Conservation (phyloP, 2,329 filamentous ascomycete species). For the Nothophoma quercina region DNA sequence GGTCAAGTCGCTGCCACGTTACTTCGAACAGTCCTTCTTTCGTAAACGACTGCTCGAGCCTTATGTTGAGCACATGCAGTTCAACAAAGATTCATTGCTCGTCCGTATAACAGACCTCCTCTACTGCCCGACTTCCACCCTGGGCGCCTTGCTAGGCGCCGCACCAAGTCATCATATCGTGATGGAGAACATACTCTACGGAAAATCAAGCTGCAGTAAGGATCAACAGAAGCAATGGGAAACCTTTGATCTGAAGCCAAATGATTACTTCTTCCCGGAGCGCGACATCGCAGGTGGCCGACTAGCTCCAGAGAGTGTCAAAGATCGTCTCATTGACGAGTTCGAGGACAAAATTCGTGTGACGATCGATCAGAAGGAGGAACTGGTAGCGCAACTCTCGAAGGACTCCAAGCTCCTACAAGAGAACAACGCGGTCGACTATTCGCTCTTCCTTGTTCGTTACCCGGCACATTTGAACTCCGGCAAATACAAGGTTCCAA, state of each 20-base stretch:
- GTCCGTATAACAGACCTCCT: constrained; percentile 77
- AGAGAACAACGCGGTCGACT: constrained; percentile 73
- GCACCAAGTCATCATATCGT: constrained; percentile 76
- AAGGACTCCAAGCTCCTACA: constrained; percentile 70
- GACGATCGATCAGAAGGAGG: constrained; percentile 61
- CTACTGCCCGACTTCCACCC: constrained; percentile 60
- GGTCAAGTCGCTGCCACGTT: constrained; percentile 73
- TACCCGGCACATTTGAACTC: constrained; percentile 52
- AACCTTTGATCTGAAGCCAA: constrained; percentile 77
- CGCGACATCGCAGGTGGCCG: constrained; percentile 71
- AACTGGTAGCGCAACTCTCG: constrained; percentile 63
- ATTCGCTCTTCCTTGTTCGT: constrained; percentile 75
- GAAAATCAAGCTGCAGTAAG: constrained; percentile 57
- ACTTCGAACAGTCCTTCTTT: constrained; percentile 76
- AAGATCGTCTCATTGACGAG: constrained; percentile 70
- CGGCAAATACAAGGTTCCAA: constrained; percentile 33
- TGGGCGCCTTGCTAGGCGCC: constrained; percentile 67
- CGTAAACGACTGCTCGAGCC: constrained; percentile 69
- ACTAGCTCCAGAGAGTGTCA: constrained; percentile 70
- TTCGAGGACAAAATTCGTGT: constrained; percentile 72
- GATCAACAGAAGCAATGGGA: constrained; percentile 65
- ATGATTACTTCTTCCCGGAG: constrained; percentile 78
- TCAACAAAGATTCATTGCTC: constrained; percentile 67
- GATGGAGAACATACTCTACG: constrained; percentile 78
- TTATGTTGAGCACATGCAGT: constrained; percentile 70